These are phyloP conservation scores for Colletotrichum sp. DNA, from an alignment of 2,329 filamentous ascomycete genomes.

Conservation along the genomic window DNA sequence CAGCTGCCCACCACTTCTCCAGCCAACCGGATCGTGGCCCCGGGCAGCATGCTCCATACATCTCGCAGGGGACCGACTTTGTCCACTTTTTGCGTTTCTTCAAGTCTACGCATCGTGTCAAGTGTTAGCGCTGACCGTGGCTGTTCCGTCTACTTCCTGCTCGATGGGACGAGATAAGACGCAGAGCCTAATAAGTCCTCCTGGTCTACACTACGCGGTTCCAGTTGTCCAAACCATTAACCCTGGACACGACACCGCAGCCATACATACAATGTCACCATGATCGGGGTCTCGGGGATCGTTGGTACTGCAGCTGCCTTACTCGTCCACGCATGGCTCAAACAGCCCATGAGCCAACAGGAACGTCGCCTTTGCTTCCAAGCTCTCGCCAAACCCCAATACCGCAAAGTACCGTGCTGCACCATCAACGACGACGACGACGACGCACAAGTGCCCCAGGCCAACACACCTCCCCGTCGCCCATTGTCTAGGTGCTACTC, in stretches of 20 bases:
- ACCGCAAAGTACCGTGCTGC: slow-evolving; percentile 8
- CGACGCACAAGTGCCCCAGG: slow-evolving; percentile 8
- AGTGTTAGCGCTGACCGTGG: slow-evolving; percentile 7
- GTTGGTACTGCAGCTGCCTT: slow-evolving; percentile 9
- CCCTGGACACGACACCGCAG: background rate
- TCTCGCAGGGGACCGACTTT: background rate
- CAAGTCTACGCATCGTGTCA: background rate
- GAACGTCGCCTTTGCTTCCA: background rate
- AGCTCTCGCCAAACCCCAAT: background rate
- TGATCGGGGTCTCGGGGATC: slow-evolving; percentile 4
- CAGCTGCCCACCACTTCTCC: background rate
- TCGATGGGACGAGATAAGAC: background rate
- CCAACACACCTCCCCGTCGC: background rate
- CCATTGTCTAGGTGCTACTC: background rate
- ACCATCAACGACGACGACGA: background rate
- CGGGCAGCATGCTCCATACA: background rate
- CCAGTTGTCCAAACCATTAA: background rate
- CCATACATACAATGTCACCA: background rate
- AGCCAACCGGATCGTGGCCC: slow-evolving; percentile 14
- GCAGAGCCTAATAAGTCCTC: background rate
- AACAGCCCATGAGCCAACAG: slow-evolving; percentile 7
- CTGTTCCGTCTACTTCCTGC: background rate
- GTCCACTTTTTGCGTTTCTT: slow-evolving; percentile 16
- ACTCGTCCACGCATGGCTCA: slow-evolving; percentile 11
- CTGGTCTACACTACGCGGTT: background rate